Conservation (phyloP, 2,329 filamentous ascomycete species). For the Botrytis porri region DNA sequence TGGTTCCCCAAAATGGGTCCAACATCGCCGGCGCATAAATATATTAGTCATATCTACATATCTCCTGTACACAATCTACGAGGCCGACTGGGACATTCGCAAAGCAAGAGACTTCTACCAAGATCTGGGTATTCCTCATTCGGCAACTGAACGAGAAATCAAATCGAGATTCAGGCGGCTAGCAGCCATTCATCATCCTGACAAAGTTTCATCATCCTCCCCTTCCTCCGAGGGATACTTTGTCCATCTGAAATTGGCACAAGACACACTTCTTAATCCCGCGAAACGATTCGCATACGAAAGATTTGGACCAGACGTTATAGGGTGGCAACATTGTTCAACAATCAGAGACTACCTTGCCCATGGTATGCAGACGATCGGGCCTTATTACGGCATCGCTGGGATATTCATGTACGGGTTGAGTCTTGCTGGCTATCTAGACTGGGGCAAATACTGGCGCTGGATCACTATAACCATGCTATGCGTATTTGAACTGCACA, state of each 20-base stretch:
- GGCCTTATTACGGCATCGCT: slow-evolving; percentile 60
- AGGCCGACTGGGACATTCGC: slow-evolving; percentile 79
- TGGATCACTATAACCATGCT: slow-evolving; percentile 57
- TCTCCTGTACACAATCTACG: slow-evolving; percentile 88
- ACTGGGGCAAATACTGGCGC: slow-evolving; percentile 64
- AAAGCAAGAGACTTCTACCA: slow-evolving; percentile 73
- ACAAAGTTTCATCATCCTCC: slow-evolving; percentile 49
- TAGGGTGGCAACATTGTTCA: slow-evolving; percentile 62
- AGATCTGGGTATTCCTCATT: slow-evolving; percentile 66
- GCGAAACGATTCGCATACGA: slow-evolving; percentile 84
- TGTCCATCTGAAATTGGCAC: slow-evolving; percentile 76
- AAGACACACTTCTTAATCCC: slow-evolving; percentile 77
- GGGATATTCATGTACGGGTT: slow-evolving; percentile 59
- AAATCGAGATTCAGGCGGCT: slow-evolving; percentile 66
- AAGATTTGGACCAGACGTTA: slow-evolving; percentile 73
- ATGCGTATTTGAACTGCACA: slow-evolving; percentile 55
- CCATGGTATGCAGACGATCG: slow-evolving; percentile 58
- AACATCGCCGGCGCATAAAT: slow-evolving; percentile 79
- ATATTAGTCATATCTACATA: slow-evolving; percentile 79
- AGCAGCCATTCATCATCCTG: slow-evolving; percentile 20
- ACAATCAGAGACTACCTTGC: slow-evolving; percentile 72
- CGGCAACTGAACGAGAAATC: slow-evolving; percentile 70
- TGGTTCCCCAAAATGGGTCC: slow-evolving; percentile 63
- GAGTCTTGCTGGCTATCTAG: slow-evolving; percentile 63
- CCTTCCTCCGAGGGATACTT: slow-evolving; percentile 55